Percentiles rank a stretch among this genome's conserved stretches.
Conservation (phyloP, 2,329 filamentous ascomycete species). For the Hypoxylon rubiginosum region DNA sequence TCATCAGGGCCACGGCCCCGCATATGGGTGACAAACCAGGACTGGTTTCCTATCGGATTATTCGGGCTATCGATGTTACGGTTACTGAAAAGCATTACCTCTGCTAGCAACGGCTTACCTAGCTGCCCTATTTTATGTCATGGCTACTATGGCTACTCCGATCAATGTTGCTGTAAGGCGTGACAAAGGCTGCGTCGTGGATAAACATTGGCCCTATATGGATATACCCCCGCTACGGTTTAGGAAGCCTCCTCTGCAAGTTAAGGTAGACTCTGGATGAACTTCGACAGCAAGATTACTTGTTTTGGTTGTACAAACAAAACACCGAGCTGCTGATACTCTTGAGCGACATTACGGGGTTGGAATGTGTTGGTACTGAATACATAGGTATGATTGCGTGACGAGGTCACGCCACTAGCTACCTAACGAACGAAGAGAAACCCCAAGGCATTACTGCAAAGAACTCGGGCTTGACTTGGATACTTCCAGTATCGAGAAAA, state of each 20-base stretch:
- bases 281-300: neutral
- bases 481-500: neutral
- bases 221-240: constrained; percentile 7
- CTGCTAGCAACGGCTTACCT: neutral
- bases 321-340: neutral
- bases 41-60: constrained; percentile 1
- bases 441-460: neutral
- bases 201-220: constrained; percentile 9
- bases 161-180: neutral
- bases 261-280: neutral
- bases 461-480: neutral
- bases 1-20: constrained; percentile 25
- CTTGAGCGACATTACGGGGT: constrained; percentile 3
- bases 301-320: constrained; percentile 12
- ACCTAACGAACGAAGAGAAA: neutral
- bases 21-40: constrained; percentile 30
- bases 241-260: neutral
- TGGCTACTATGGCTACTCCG: neutral
- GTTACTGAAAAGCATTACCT: neutral
- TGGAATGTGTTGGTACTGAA: constrained; percentile 5
- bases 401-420: constrained; percentile 3
- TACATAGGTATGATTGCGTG: constrained; percentile 3
- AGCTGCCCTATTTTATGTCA: neutral
- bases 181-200: neutral
- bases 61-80: constrained; percentile 12